Percentiles rank a stretch among this genome's conserved stretches.
These are phyloP conservation scores for Pluteus cervinus DNA, from an alignment of 768 basidiomycete species.

Conservation along the genomic window DNA sequence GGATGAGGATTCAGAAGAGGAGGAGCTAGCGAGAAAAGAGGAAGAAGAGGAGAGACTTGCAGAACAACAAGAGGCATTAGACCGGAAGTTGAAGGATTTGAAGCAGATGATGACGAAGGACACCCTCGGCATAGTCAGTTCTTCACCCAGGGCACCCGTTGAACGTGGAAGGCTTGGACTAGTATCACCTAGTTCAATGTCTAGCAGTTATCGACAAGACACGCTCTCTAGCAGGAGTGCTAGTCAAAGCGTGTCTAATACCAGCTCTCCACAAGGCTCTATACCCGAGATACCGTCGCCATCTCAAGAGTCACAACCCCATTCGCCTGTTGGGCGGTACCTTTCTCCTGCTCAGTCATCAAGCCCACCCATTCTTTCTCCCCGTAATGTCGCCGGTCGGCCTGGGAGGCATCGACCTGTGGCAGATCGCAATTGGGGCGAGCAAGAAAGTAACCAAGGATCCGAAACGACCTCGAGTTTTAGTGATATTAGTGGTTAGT, in stretches of 20 bases:
- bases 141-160: constrained; percentile 29
- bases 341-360: constrained; percentile 50
- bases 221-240: constrained; percentile 46
- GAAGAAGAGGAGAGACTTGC: constrained; percentile 64
- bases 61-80: constrained; percentile 64
- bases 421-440: constrained; percentile 37
- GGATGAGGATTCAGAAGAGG: constrained; percentile 45
- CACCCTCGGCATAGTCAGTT: constrained; percentile 58
- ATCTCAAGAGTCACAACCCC: constrained; percentile 47
- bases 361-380: constrained; percentile 55
- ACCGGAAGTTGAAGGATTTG: constrained; percentile 62
- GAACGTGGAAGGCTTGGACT: constrained; percentile 39
- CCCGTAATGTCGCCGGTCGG: constrained; percentile 45
- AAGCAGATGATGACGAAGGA: constrained; percentile 73
- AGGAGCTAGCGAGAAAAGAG: constrained; percentile 56
- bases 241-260: constrained; percentile 71
- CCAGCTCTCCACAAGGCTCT: constrained; percentile 70
- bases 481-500: constrained; percentile 79
- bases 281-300: constrained; percentile 81
- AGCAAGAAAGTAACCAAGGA: constrained; percentile 57
- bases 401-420: constrained; percentile 42
- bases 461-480: constrained; percentile 80
- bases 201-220: constrained; percentile 28
- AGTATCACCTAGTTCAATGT: constrained; percentile 29
- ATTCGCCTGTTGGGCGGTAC: constrained; percentile 47